Evolutionary conservation across 352 stramenopile genomes (phyloP).

Genomic region (Globisporangium cederbergense): DNA sequence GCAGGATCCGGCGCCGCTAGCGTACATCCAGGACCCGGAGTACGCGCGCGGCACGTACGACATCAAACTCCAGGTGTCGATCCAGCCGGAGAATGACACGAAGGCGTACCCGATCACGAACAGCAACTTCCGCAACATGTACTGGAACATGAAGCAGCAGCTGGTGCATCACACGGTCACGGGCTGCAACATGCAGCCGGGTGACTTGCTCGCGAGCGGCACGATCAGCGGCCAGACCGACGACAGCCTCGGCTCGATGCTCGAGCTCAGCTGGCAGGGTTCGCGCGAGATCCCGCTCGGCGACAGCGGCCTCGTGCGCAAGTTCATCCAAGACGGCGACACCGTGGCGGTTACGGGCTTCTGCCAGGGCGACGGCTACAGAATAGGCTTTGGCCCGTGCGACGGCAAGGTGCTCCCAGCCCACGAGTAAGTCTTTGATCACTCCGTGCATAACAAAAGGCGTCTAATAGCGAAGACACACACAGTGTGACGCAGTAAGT

Average conservation of each 20-base stretch:
- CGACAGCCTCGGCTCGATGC: conserved; percentile 91
- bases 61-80: conserved; percentile 78
- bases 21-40: conserved; percentile 92
- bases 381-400: conserved; percentile 95
- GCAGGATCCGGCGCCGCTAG: conserved; percentile 86
- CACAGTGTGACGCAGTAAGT: no score
- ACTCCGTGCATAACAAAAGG: background rate
- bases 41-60: conserved; percentile 89
- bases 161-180: conserved; percentile 96
- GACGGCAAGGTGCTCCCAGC: conserved; percentile 90
- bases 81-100: conserved; percentile 58
- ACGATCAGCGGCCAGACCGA: conserved; percentile 92
- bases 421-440: conserved; percentile 31
- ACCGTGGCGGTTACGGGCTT: conserved; percentile 91
- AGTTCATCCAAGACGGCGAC: conserved; percentile 96
- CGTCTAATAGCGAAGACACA: no score
- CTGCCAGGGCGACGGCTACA: conserved; percentile 88
- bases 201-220: conserved; percentile 92
- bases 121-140: conserved; percentile 96
- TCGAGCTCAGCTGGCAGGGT: conserved; percentile 96
- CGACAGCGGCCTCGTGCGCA: conserved; percentile 73
- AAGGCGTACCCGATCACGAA: conserved; percentile 74
- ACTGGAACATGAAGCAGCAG: conserved; percentile 97
- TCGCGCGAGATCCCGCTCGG: conserved; percentile 73
- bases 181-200: conserved; percentile 95